Conservation (phyloP, 2,329 filamentous ascomycete genomes). For the Colletotrichum sp. region DNA sequence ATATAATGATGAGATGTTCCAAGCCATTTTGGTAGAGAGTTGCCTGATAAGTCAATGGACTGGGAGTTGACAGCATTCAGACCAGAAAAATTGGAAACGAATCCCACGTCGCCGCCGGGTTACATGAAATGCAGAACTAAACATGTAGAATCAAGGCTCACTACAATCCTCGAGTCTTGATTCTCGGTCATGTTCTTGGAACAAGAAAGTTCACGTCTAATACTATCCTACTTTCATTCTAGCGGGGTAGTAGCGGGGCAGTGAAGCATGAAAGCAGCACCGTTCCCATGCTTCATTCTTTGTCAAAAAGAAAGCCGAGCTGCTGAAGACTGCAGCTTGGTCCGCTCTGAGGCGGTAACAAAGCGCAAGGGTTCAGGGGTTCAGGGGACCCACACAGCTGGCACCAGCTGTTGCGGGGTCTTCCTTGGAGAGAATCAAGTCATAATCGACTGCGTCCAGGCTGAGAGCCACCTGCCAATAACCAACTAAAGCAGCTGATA, state of each 20-base stretch:
- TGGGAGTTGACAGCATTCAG: neutral
- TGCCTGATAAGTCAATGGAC: neutral
- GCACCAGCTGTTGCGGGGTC: slow-evolving; percentile 15
- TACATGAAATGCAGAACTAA: neutral
- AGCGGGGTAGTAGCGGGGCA: neutral
- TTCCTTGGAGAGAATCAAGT: neutral
- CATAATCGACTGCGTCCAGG: neutral
- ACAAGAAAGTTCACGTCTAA: neutral
- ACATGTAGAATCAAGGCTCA: neutral
- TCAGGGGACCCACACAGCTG: slow-evolving; percentile 3
- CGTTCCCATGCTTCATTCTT: neutral
- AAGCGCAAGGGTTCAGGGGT: neutral
- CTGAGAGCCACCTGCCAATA: slow-evolving; percentile 3
- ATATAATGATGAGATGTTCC: neutral
- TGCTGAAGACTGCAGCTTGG: neutral
- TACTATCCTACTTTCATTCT: neutral
- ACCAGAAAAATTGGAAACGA: neutral
- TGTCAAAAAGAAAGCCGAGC: neutral
- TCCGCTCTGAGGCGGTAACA: neutral
- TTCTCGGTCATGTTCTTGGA: neutral
- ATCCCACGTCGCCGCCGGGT: neutral
- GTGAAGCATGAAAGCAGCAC: neutral
- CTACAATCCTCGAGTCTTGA: neutral
- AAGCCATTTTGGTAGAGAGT: neutral
- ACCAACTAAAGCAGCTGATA: neutral